Base-by-base conservation (phyloP, 2,329 filamentous ascomycete species). In the Nemania diffusa region DNA sequence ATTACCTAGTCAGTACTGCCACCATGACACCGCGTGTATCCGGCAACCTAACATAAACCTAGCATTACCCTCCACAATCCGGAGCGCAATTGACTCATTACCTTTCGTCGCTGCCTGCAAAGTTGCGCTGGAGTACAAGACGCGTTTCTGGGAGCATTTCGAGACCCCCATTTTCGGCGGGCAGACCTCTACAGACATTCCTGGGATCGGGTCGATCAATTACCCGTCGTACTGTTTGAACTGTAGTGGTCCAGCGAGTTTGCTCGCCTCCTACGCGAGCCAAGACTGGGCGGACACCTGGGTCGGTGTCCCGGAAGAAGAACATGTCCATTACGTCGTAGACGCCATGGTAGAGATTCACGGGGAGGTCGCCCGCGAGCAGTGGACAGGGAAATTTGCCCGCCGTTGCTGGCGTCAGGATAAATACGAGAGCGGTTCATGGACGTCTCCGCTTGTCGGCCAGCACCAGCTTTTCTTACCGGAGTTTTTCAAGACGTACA, bases 401-500 rank as follows among this genome's bases (percentile, higher is more conserved):
- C 48, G 48, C 48, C 48, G 48, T n/a, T 51, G 48, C 26, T 51
- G 48, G 48, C 48, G 48, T 11, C 24, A 51, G 26, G 48, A 51
- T 27, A 51, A 51, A 29, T 51, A 51, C 48, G 48, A 51, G 48
- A 51, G 48, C 11, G 48, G 48, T 9, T 27, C 48, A 11, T 51
- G 48, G 48, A n/a, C 48, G 26, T 51, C 48, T 27, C 48, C 48
- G 3, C 6, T 17, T n/a, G 24, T 51, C 24, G 48, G 48, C 5
- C 48, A 51, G 13, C 48, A 51, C 11, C 48, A 51, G 26, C 48
- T 51, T 15, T 51, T 51, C 48, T n/a, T 51, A 11, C 48, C 48
- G 11, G 48, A 51, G n/a, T 51, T 51, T 29, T 51, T 51, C 48
- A 51, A 51, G 11, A 51, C 48, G 11, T 51, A 51, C 48, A 51